Conservation (phyloP, 192 early-diverging fungal genomes). For the Ambispora gerdemannii region DNA sequence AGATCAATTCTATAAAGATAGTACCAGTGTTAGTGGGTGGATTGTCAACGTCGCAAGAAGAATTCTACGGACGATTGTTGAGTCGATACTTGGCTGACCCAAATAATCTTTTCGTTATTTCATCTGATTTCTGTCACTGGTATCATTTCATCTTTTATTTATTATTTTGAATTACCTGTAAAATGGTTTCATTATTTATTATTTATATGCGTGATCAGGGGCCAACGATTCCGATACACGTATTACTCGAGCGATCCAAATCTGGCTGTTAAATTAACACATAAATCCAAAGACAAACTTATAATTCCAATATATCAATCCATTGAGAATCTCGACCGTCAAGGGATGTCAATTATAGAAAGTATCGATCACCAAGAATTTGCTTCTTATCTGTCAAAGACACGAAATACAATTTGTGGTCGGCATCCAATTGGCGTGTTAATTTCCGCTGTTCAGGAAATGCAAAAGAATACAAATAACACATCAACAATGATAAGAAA, state of each 20-base stretch:
- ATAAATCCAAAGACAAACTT: slow-evolving; percentile 12
- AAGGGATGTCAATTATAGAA: slow-evolving; percentile 80
- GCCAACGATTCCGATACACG: slow-evolving; percentile 80
- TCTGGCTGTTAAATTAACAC: slow-evolving; percentile 18
- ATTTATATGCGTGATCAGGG: slow-evolving; percentile 44
- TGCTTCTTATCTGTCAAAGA: slow-evolving; percentile 65
- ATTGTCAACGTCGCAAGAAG: slow-evolving; percentile 57
- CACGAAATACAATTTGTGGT: slow-evolving; percentile 94
- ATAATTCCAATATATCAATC: slow-evolving; percentile 67
- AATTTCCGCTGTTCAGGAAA: slow-evolving; percentile 57
- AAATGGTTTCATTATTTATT: not conserved
- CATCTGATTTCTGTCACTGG: slow-evolving; percentile 98
- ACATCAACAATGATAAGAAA: not conserved
- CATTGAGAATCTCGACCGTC: slow-evolving; percentile 75
- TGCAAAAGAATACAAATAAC: slow-evolving; percentile 26
- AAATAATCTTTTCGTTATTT: slow-evolving; percentile 85
- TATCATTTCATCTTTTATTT: slow-evolving; percentile 20
- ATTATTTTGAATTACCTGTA: not conserved
- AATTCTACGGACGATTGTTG: slow-evolving; percentile 67
- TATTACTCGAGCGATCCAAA: slow-evolving; percentile 48
- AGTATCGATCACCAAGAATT: slow-evolving; percentile 58
- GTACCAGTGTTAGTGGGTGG: slow-evolving; percentile 90
- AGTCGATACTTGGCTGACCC: slow-evolving; percentile 68
- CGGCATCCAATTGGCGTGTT: slow-evolving; percentile 85
- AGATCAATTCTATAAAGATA: slow-evolving; percentile 59